phyloP scores from a whole-genome alignment of 345 rosid genomes.

The Stellera chamaejasme region DNA sequence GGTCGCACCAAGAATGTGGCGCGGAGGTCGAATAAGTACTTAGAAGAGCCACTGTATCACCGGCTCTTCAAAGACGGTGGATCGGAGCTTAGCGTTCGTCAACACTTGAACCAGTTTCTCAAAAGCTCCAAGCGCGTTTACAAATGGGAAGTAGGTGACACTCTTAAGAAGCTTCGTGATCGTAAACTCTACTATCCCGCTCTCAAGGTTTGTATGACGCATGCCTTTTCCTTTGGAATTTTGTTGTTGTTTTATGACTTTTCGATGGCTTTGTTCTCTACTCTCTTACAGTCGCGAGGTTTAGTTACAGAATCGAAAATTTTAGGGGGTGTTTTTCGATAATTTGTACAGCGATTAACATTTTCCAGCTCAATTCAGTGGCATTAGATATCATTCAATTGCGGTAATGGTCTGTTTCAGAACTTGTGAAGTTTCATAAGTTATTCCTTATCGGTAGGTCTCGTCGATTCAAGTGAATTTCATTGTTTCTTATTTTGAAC shows the following conservation, averaged over 20 bases:
- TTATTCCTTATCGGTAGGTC: no score
- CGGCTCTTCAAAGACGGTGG: conserved; percentile 74
- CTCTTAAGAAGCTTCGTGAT: conserved; percentile 74
- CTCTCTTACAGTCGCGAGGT: no score
- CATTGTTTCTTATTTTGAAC: conserved; percentile 7
- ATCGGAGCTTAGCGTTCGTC: conserved; percentile 52
- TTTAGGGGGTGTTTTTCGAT: no score
- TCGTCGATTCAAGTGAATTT: neutral
- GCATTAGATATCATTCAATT: no score
- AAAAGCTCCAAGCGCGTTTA: conserved; percentile 75
- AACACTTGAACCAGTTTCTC: conserved; percentile 68
- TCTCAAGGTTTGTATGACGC: conserved; percentile 49
- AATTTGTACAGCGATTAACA: no score
- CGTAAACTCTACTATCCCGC: conserved; percentile 73
- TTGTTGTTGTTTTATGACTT: neutral
- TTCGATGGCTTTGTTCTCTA: no score
- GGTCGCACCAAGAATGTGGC: conserved; percentile 59
- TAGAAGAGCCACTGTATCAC: conserved; percentile 70
- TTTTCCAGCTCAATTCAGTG: no score
- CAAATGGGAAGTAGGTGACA: conserved; percentile 95
- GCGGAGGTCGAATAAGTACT: conserved; percentile 73
- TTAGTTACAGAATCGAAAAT: no score
- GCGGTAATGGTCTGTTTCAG: no score
- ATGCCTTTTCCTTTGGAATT: neutral
- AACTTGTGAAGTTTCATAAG: no score